phyloP scores from a whole-genome alignment of 2,329 filamentous ascomycete species.

The Cadophora gregata region DNA sequence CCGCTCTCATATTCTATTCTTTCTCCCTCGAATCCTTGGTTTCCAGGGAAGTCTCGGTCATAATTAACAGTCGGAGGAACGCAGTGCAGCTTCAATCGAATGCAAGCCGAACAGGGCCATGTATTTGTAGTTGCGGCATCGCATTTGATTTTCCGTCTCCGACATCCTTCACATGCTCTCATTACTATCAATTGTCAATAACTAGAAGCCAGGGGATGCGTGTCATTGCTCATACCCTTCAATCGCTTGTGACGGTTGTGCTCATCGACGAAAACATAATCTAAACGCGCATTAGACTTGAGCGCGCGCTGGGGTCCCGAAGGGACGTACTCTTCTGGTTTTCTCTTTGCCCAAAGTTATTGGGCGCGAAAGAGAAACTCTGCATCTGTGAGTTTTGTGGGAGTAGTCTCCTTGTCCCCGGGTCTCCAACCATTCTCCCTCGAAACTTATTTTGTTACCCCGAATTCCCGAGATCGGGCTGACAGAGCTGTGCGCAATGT shows the following conservation, averaged over 20 bases:
- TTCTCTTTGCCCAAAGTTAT: constrained; percentile 68
- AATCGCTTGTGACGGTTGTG: constrained; percentile 97
- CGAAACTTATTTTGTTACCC: constrained; percentile 16
- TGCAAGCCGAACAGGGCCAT: constrained; percentile 95
- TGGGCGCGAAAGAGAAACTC: constrained; percentile 77
- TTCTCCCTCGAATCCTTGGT: constrained; percentile 56
- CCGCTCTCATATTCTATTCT: constrained; percentile 52
- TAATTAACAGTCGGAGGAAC: constrained; percentile 68
- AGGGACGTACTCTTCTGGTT: constrained; percentile 78
- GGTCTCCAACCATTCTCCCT: constrained; percentile 65
- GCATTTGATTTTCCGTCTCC: constrained; percentile 96
- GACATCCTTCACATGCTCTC: constrained; percentile 95
- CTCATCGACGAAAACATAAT: constrained; percentile 99
- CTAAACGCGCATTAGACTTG: constrained; percentile 55
- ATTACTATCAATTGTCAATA: constrained; percentile 69
- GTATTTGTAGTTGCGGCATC: constrained; percentile 96
- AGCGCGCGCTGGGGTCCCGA: not conserved
- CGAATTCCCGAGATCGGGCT: not conserved
- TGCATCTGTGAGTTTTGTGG: constrained; percentile 74
- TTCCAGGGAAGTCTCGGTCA: constrained; percentile 41
- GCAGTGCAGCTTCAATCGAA: constrained; percentile 89
- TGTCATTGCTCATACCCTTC: constrained; percentile 70
- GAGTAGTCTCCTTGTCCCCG: constrained; percentile 64
- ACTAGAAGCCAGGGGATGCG: not conserved
- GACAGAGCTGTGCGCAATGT: constrained; percentile 9